Conservation (phyloP, 2,329 filamentous ascomycete genomes). For the Botrytis sinoallii region DNA sequence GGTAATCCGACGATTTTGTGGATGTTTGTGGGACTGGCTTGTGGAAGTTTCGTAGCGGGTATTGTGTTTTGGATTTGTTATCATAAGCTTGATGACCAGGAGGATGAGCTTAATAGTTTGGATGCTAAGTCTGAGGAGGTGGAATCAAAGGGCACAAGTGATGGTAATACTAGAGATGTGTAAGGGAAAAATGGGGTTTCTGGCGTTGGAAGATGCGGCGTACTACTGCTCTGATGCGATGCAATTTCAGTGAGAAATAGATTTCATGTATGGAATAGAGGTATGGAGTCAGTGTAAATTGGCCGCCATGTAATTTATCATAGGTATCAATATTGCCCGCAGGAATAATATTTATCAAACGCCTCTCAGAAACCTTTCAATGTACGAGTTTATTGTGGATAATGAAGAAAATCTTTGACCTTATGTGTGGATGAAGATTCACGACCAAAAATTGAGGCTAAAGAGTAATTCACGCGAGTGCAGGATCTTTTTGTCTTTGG, state of each 20-base stretch:
- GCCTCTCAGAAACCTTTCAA: no score
- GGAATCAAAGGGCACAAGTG: conserved; percentile 20
- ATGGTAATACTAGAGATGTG: not conserved
- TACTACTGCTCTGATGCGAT: not conserved
- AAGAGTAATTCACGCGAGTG: not conserved
- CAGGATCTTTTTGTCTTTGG: not conserved
- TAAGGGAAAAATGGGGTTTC: not conserved
- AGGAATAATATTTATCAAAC: not conserved
- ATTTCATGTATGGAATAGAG: not conserved
- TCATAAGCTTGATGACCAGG: conserved; percentile 25
- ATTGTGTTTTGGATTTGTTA: conserved; percentile 28
- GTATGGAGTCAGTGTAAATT: no score
- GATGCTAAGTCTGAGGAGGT: conserved; percentile 28
- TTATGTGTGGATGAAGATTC: no score
- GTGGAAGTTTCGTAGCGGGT: conserved; percentile 22
- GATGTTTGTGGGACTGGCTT: conserved; percentile 34
- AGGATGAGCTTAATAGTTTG: conserved; percentile 30
- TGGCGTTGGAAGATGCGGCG: not conserved
- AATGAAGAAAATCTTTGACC: not conserved
- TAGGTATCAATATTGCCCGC: not conserved
- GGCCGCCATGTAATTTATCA: not conserved
- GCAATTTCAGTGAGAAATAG: not conserved
- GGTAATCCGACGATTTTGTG: conserved; percentile 45
- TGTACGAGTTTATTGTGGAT: not conserved
- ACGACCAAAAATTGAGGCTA: accelerated